Conservation (phyloP, 805 yeast species). For the Maudiozyma barnettii region DNA sequence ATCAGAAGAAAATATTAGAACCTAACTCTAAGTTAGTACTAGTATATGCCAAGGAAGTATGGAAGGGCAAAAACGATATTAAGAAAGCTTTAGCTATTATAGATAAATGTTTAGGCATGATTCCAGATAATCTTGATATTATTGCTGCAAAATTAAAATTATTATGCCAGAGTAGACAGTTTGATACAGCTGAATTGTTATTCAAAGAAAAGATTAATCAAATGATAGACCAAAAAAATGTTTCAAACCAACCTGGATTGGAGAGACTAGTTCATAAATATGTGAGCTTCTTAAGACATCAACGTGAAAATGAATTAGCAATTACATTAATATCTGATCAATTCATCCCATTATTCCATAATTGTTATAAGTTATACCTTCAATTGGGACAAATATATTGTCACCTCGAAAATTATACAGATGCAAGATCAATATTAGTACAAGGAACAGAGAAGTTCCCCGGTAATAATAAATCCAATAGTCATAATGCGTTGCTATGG, state of each 20-base stretch:
- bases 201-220: conserved; percentile 22
- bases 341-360: conserved; percentile 43
- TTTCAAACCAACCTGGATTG: conserved; percentile 10
- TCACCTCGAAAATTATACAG: conserved; percentile 23
- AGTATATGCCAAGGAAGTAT: conserved; percentile 64
- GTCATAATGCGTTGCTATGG: conserved; percentile 42
- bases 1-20: conserved; percentile 31
- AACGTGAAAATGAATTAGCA: conserved; percentile 31
- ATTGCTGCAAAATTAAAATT: conserved; percentile 70
- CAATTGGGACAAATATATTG: conserved; percentile 52
- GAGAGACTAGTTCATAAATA: conserved; percentile 56
- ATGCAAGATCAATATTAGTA: conserved; percentile 41
- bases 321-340: conserved; percentile 30
- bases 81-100: conserved; percentile 47
- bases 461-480: background rate
- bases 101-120: conserved; percentile 34
- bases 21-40: conserved; percentile 43
- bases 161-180: conserved; percentile 37
- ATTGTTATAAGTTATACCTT: conserved; percentile 43
- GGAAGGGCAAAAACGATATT: conserved; percentile 41
- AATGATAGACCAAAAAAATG: conserved; percentile 31
- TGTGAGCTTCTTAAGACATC: conserved; percentile 41
- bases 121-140: conserved; percentile 43
- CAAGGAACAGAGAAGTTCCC: conserved; percentile 44
- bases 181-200: conserved; percentile 29